phyloP scores from a whole-genome alignment of 768 basidiomycete species.

The Lentinula lateritia region DNA sequence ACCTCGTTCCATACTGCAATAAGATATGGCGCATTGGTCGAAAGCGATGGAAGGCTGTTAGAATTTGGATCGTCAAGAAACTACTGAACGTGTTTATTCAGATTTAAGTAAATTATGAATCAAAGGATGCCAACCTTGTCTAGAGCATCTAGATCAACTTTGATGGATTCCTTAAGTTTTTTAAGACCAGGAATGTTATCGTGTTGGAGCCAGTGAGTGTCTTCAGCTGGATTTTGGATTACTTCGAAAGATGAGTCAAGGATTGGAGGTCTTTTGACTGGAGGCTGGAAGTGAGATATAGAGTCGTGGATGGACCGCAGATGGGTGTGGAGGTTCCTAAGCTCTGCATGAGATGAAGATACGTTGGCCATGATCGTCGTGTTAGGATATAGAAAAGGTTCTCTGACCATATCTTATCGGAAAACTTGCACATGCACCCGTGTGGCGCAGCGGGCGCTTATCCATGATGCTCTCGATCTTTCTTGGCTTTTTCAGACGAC shows the following conservation, averaged over 20 bases:
- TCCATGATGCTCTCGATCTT: neutral
- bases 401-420: neutral
- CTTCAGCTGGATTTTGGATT: slow-evolving; percentile 25
- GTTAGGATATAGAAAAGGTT: neutral
- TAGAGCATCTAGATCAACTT: slow-evolving; percentile 38
- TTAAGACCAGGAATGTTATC: slow-evolving; percentile 40
- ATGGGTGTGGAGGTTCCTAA: neutral
- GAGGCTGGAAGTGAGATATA: slow-evolving; percentile 8
- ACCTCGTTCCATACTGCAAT: slow-evolving; percentile 82
- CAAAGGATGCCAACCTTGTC: slow-evolving; percentile 32
- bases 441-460: neutral
- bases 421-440: neutral
- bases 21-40: slow-evolving; percentile 78
- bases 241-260: slow-evolving; percentile 38
- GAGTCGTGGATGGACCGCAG: slow-evolving; percentile 6
- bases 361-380: neutral
- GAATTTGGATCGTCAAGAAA: slow-evolving; percentile 47
- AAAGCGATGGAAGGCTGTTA: slow-evolving; percentile 38
- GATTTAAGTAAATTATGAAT: too few species aligned
- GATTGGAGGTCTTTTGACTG: slow-evolving; percentile 24
- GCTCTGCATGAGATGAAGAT: neutral
- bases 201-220: slow-evolving; percentile 36
- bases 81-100: slow-evolving; percentile 41
- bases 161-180: slow-evolving; percentile 39
- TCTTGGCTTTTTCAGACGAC: neutral